Base-by-base conservation (phyloP, 78 protist species). In the Guillardia theta region DNA sequence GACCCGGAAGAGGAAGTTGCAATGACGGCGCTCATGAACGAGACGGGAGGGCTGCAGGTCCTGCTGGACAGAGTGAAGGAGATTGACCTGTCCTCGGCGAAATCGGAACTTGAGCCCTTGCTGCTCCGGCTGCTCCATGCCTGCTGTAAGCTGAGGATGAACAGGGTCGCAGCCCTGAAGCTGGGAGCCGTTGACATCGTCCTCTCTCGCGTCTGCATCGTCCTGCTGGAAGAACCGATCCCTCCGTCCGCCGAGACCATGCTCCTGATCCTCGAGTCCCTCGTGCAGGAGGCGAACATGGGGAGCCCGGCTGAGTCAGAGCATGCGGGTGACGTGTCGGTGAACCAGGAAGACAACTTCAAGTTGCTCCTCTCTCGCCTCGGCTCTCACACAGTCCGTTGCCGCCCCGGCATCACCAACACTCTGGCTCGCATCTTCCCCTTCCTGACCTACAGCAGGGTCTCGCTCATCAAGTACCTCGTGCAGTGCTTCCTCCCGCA, bases 1-100 rank as follows among this genome's bases (percentile, higher is more conserved):
- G 97, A 97, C 94, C 98, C 98, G 45, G 97, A 97, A 70, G 96
- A 47, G 39, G 96, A 94, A 78, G 95, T 36, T 48, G 96, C 92
- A 39, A 27, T 94, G 76, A 92, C 97, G 3, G 95, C 93, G 50
- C 95, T 95, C 6, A 41, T 97, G 70, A 70, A 64, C n/a, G 94
- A 95, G 53, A 9, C 46, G 2, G 87, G 15, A 5, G 44, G 54
- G 30, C 64, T 92, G n/a, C 12, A 18, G 27, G 10, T 44, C 46
- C 33, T 15, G 44, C 64, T 70, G 83, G n/a, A 70, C 46, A 36
- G 83, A 36, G 83, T 70, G 3, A 15, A 24, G 41, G 83, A 70
- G 83, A 70, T 95, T 9, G 92, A 53, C 3, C 45, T 88, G 48
- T 88, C 92, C 33, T 88, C 76, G 2, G 22, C 39, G 2, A 92